These are phyloP conservation scores for Babesia bovis DNA, from an alignment of 169 alveolate genomes.

Conservation along the genomic window DNA sequence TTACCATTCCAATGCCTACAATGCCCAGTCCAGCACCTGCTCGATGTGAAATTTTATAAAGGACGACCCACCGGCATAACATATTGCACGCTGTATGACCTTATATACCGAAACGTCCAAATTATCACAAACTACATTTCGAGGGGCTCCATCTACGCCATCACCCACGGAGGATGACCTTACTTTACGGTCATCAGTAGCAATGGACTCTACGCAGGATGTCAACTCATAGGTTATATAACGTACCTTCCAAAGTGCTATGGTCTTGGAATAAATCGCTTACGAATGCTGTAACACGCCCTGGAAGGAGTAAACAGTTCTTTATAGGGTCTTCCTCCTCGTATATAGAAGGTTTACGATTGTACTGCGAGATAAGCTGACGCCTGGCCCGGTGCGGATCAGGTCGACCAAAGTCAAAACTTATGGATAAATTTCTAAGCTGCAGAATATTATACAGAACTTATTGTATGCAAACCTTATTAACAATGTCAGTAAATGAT, in stretches of 20 bases:
- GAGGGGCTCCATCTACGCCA: slow-evolving; percentile 12
- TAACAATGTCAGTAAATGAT: slow-evolving; percentile 4
- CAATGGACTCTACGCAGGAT: neutral
- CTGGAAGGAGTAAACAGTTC: neutral
- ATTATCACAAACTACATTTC: slow-evolving; percentile 10
- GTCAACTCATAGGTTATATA: neutral
- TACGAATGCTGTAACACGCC: neutral
- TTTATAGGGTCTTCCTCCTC: slow-evolving; percentile 3
- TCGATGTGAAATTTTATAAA: neutral
- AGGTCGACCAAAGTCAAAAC: neutral
- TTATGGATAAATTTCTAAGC: slow-evolving; percentile 7
- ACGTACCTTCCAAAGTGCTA: slow-evolving; percentile 4
- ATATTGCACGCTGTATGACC: slow-evolving; percentile 28
- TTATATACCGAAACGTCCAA: slow-evolving; percentile 28
- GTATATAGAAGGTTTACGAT: slow-evolving; percentile 42
- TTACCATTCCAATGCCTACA: slow-evolving; percentile 33
- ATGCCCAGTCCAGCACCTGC: slow-evolving; percentile 56
- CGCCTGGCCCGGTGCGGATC: slow-evolving; percentile 30
- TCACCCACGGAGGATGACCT: neutral
- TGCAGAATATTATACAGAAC: neutral
- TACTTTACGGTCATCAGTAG: neutral
- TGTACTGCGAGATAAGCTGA: slow-evolving; percentile 15
- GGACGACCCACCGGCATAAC: slow-evolving; percentile 31
- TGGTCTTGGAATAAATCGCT: slow-evolving; percentile 1
- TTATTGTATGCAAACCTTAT: neutral